Evolutionary conservation across 495 filamentous ascomycete genomes (phyloP), one percentile per base, ranked within the genome.

Genomic region (Venustampulla echinocandica): DNA sequence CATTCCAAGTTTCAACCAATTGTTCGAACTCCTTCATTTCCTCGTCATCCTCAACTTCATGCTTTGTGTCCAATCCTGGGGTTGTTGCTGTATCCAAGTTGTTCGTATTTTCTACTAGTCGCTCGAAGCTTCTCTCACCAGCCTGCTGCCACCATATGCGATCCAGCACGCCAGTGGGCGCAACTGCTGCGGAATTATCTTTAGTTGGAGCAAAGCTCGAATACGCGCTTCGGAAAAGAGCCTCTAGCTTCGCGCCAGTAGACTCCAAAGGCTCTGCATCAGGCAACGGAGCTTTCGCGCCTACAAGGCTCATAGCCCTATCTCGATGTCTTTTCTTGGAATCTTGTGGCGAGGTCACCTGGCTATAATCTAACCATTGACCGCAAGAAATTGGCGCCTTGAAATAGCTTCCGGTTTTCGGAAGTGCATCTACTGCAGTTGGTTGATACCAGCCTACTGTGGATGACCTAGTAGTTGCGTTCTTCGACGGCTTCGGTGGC

Each of bases 101-200:
- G 19, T 46, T 60, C 44, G 19, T 53, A 62, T 67, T 33, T 41
- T 74, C 61, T 22, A 72, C 70, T 48, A 75, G 64, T 10, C 75
- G 66, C 19, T 74, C 55, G 53, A 78, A 74, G 20, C 68, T 69
- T 47, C 75, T 76, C 48, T 78, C 71, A 20, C 89, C 90, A 30
- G 80, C 64, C 49, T 80, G 79, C 46, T 80, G 76, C 89, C 89
- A 96, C 90, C 90, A 96, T n/a, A 94, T 67, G 33, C 77, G 67
- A 45, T 82, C 78, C 44, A 87, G 81, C 20, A 76, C 67, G 49
- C 84, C 80, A 10, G 72, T 74, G 27, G 89, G 77, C 7, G 89
- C 65, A 44, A 93, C 70, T 2, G 90, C 79, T 3, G 71, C 76
- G 3, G 84, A 76, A 59, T 92, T 85, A 56, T 96, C 90, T 46